Evolutionary conservation across 2,329 filamentous ascomycete genomes (phyloP), one percentile per base, ranked within the genome.

Genomic region (Epichloe festucae): DNA sequence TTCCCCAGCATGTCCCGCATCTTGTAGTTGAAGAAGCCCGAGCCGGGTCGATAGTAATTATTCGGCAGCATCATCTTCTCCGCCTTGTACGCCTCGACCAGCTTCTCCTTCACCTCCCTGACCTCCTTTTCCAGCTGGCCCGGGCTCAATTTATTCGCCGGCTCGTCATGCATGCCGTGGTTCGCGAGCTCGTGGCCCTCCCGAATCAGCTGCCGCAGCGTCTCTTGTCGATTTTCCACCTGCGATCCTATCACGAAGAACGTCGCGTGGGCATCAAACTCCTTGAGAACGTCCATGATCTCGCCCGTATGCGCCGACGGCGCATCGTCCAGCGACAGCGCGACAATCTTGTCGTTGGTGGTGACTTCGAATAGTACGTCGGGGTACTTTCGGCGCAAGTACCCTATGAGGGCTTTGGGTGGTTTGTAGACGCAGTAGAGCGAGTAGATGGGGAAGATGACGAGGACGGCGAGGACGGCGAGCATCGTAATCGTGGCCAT

Each of bases 211-310:
- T 77, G 71, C 43, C 73, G 67, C 35, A 89, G 71, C 3, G 75
- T 66, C 5, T 71, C 68, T 61, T 83, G 75, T 31, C 72, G 66
- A 2, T 76, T 78, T 0, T 71, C 58, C 10, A 88, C 81, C 69
- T 95, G 89, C 3, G 76, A 77, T 8, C 89, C 89, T 59, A 95
- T 95, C 35, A 94, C 76, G 66, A 95, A 96, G 65, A 95, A 93
- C 0, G 89, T 95, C 0, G 89, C 89, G 19, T 74, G 79, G 14
- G 84, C 87, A 52, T 77, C 74, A 61, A 88, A 75, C 23, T 73
- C 72, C 50, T 73, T 70, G n/a, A 95, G 73, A 0, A 87, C 69
- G 43, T 79, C 69, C 51, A 89, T 70, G 53, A 95, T 89, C 52
- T 82, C 78, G 44, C 67, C 62, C 2, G 89, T 94, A 65, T 87